Conservation (phyloP, 805 yeast species). For the Starmerella stellata region DNA sequence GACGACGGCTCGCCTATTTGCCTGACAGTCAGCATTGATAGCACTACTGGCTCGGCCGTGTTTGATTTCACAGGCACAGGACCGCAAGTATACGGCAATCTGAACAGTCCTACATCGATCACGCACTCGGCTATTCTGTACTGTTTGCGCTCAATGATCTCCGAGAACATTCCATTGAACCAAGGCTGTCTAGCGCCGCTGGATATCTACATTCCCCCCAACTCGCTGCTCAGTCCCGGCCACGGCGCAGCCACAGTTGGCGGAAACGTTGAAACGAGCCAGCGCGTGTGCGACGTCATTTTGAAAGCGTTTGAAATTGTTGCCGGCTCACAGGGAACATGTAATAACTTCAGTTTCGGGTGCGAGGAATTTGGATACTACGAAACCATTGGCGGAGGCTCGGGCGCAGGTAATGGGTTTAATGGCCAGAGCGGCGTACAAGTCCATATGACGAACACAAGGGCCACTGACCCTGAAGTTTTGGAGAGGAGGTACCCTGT, state of each 20-base stretch:
- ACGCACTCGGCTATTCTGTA: conserved; percentile 77
- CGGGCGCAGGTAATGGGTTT: conserved; percentile 82
- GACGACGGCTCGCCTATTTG: conserved; percentile 24
- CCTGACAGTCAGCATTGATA: conserved; percentile 26
- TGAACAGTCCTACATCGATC: conserved; percentile 85
- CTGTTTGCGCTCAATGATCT: conserved; percentile 67
- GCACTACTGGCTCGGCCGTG: conserved; percentile 38
- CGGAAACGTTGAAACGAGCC: conserved; percentile 89
- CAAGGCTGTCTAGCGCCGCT: conserved; percentile 83
- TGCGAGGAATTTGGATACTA: conserved; percentile 52
- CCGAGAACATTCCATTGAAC: conserved; percentile 76
- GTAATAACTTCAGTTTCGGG: conserved; percentile 84
- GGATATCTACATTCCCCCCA: conserved; percentile 42
- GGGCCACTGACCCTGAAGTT: conserved; percentile 80
- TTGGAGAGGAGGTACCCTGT: conserved; percentile 82
- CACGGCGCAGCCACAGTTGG: conserved; percentile 85
- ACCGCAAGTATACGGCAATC: conserved; percentile 71
- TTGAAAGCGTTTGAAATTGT: conserved; percentile 71
- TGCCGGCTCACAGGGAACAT: conserved; percentile 93
- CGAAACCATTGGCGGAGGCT: conserved; percentile 91
- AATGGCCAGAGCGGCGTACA: conserved; percentile 80
- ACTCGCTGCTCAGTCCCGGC: conserved; percentile 53
- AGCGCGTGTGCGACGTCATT: conserved; percentile 77
- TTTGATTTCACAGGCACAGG: conserved; percentile 81
- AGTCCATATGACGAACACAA: conserved; percentile 83